Evolutionary conservation across 1,284 basidiomycete genomes (phyloP).

Genomic region (Inonotus hispidus): DNA sequence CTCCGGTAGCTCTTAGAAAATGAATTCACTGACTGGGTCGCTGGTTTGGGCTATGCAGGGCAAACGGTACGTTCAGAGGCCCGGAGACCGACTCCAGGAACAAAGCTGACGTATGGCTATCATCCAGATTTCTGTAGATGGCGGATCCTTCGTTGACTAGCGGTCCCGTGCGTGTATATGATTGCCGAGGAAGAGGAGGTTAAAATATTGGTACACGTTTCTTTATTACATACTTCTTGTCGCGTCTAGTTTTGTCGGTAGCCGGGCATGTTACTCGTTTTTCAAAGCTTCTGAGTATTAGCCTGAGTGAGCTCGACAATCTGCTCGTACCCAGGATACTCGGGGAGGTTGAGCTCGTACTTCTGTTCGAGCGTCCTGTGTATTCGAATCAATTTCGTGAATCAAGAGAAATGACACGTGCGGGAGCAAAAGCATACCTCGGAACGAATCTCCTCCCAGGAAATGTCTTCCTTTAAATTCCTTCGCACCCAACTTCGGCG

Average conservation of each 20-base stretch:
- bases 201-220: neutral
- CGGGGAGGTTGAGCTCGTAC: slow-evolving; percentile 71
- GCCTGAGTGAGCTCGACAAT: slow-evolving; percentile 61
- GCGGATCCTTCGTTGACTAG: slow-evolving; percentile 5
- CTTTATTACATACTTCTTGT: neutral
- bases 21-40: neutral
- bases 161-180: neutral
- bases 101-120: neutral
- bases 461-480: slow-evolving; percentile 82
- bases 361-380: slow-evolving; percentile 59
- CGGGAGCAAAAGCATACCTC: slow-evolving; percentile 44
- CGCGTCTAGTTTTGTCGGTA: neutral
- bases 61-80: slow-evolving; percentile 12
- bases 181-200: neutral
- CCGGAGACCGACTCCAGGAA: neutral
- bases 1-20: no score
- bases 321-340: slow-evolving; percentile 72
- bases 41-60: neutral
- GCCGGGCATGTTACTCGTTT: neutral
- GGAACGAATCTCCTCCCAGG: slow-evolving; percentile 91
- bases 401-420: no score
- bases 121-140: slow-evolving; percentile 7
- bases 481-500: slow-evolving; percentile 85
- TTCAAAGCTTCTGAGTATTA: slow-evolving; percentile 9
- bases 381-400: neutral